These are phyloP conservation scores for Fagus sylvatica DNA, from an alignment of 306 rosid genomes.

Conservation along the genomic window DNA sequence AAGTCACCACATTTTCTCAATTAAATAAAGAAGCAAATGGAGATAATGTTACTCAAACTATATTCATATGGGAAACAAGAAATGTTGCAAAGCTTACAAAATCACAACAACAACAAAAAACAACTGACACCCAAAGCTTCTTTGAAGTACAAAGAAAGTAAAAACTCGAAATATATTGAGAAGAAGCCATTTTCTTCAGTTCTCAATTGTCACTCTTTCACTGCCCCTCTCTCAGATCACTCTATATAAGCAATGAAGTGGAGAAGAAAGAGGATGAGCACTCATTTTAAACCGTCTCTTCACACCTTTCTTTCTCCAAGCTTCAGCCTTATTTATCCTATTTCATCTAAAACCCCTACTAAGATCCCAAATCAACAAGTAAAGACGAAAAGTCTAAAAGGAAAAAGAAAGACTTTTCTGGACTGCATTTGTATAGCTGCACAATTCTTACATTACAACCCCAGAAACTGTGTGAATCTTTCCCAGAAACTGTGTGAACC, in stretches of 20 bases:
- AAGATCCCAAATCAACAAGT: slow-evolving; percentile 56
- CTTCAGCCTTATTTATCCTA: slow-evolving; percentile 59
- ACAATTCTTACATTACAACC: slow-evolving; percentile 54
- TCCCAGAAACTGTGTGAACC: slow-evolving; percentile 36
- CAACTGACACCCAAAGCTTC: slow-evolving; percentile 37
- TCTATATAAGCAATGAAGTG: slow-evolving; percentile 63
- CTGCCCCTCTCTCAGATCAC: slow-evolving; percentile 48
- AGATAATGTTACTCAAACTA: slow-evolving; percentile 44
- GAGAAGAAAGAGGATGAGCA: slow-evolving; percentile 99
- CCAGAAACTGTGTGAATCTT: slow-evolving; percentile 37
- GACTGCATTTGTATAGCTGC: slow-evolving; percentile 69
- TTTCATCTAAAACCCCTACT: slow-evolving; percentile 45
- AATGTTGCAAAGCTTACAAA: slow-evolving; percentile 74
- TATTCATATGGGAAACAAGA: slow-evolving; percentile 27
- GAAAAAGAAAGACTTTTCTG: slow-evolving; percentile 33
- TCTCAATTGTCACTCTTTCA: slow-evolving; percentile 32
- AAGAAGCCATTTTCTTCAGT: slow-evolving; percentile 52
- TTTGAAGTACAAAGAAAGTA: slow-evolving; percentile 38
- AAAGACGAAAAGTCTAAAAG: slow-evolving; percentile 24
- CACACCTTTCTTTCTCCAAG: slow-evolving; percentile 87
- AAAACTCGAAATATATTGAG: slow-evolving; percentile 43
- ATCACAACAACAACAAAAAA: slow-evolving; percentile 31
- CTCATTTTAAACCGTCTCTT: slow-evolving; percentile 75
- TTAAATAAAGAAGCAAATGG: not conserved
- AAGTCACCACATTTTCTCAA: not conserved